Evolutionary conservation across 805 yeast species (phyloP), one percentile per base, ranked within the genome.

Genomic region (Zygoascus flipseniorum): DNA sequence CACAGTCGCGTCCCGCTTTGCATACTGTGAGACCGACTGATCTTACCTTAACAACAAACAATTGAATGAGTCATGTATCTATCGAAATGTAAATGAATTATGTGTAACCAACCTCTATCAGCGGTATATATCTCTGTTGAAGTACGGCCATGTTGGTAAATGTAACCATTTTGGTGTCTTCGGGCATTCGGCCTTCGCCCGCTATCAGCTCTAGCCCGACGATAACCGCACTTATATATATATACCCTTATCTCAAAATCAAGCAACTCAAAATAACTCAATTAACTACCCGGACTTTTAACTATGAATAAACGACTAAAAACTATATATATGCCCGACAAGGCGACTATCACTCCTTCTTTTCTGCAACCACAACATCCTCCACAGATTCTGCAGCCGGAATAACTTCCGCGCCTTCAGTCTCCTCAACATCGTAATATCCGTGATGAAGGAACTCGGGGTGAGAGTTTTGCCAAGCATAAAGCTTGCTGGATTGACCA

Each of bases 401-500:
- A 14, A 16, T 18, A 19, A 18, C 19, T 11, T 42, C 44, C 5
- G 26, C 18, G 20, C 44, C 44, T 19, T 16, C 44, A 10, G 13
- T 44, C 14, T 48, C 51, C 35, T 35, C 43, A 26, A 39, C 44
- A 35, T 35, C 44, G 31, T 35, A 48, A 37, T 41, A 46, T 9
- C 42, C 41, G 41, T 58, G 62, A 50, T 86, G 93, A 56, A 88
- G 66, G 56, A 82, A 74, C 59, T 86, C 92, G 1, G 93, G 93
- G 61, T 87, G 80, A 2, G 70, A 71, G 19, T 74, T 64, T 69
- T 88, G 96, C 93, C 95, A 89, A 59, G 76, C 83, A 58, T 77
- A 74, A 54, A 89, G 72, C 67, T 86, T 89, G 67, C 80, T 67
- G 1, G 83, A 69, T 67, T 87, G 93, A 18, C 96, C 96, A 26